A percentile compares a stretch with the other conserved stretches of the same genome.
Conservation (phyloP, 2,329 filamentous ascomycete species). For the Coleophoma eucalyptorum region DNA sequence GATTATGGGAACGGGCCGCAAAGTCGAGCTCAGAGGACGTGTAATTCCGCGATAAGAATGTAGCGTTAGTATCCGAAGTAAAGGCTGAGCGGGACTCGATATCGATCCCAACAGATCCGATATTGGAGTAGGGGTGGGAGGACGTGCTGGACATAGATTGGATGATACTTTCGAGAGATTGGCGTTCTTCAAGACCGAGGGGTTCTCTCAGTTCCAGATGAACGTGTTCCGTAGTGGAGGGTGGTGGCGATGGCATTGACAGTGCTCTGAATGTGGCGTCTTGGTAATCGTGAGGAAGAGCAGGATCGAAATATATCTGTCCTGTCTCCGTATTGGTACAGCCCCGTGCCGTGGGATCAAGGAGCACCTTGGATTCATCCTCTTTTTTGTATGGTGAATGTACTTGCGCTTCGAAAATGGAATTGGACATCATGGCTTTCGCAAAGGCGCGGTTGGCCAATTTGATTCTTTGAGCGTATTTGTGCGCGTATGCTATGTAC, state of each 20-base stretch:
- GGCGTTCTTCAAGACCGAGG: background rate
- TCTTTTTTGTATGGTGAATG: background rate
- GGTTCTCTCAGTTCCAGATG: background rate
- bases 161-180: background rate
- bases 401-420: background rate
- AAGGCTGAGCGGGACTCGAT: background rate
- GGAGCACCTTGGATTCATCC: background rate
- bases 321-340: constrained; percentile 44
- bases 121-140: no score
- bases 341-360: background rate
- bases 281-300: background rate
- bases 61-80: constrained; percentile 61
- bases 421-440: background rate
- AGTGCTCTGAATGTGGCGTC: no score
- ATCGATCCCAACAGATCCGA: background rate
- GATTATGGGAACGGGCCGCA: constrained; percentile 71
- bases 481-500: no score
- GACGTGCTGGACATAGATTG: background rate
- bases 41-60: constrained; percentile 91
- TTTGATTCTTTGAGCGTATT: no score
- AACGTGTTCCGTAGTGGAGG: background rate
- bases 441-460: background rate
- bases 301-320: background rate
- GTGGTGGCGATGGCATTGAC: no score
- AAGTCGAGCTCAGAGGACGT: constrained; percentile 77